phyloP scores from a whole-genome alignment of 257 asterid species.

The Solanum pennellii region DNA sequence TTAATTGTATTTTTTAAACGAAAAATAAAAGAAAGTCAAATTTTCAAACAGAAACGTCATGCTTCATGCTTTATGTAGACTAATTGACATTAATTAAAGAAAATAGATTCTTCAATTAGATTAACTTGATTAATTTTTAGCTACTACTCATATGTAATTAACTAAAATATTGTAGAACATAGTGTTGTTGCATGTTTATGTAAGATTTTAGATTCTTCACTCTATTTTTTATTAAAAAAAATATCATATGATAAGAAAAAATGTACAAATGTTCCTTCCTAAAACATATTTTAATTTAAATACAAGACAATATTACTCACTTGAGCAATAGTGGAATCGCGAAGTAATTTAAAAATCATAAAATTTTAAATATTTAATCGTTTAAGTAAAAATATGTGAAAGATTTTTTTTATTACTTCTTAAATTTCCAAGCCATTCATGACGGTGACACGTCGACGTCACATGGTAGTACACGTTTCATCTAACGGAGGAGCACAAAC shows the following conservation, averaged over 20 bases:
- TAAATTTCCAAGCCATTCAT: background rate
- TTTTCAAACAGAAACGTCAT: background rate
- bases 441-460: constrained; percentile 25
- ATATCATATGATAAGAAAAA: background rate
- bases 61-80: background rate
- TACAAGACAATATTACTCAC: background rate
- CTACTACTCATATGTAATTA: background rate
- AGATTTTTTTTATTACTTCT: no score
- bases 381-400: background rate
- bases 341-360: background rate
- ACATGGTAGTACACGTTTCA: constrained; percentile 25
- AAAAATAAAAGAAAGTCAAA: background rate
- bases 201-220: background rate
- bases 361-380: background rate
- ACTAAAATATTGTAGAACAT: background rate
- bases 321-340: background rate
- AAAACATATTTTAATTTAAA: background rate
- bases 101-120: background rate
- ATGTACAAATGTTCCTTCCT: background rate
- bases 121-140: background rate
- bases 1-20: background rate
- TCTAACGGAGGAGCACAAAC: constrained; percentile 4
- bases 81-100: background rate
- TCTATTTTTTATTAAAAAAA: background rate
- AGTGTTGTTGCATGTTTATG: background rate